Percentiles rank a stretch among this genome's conserved stretches.
phyloP scores from a whole-genome alignment of 345 rosid species.

The Gossypium stocksii region DNA sequence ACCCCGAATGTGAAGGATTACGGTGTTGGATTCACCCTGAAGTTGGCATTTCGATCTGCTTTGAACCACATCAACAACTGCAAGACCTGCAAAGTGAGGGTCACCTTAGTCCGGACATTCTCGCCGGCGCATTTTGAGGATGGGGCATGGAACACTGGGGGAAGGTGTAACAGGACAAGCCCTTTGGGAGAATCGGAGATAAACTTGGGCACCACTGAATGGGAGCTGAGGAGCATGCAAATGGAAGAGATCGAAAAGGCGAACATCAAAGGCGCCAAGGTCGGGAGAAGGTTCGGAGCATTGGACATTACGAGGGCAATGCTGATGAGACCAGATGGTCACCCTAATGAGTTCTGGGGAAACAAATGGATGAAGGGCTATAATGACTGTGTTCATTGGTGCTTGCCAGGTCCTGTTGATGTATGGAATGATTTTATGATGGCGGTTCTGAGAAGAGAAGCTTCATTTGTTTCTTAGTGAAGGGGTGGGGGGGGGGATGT shows the following conservation, averaged over 20 bases:
- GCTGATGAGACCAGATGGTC: slow-evolving; percentile 85
- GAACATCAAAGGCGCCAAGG: slow-evolving; percentile 12
- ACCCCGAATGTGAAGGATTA: slow-evolving; percentile 41
- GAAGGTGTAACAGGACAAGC: slow-evolving; percentile 51
- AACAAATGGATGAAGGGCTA: slow-evolving; percentile 79
- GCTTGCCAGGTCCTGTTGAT: slow-evolving; percentile 85
- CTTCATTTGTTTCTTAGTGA: slow-evolving; percentile 11
- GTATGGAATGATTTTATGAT: slow-evolving; percentile 70
- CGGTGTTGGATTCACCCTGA: slow-evolving; percentile 38
- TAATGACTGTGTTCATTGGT: slow-evolving; percentile 85
- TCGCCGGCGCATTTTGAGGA: slow-evolving; percentile 87
- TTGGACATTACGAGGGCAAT: slow-evolving; percentile 64
- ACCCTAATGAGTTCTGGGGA: slow-evolving; percentile 64
- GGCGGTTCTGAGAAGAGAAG: slow-evolving; percentile 33
- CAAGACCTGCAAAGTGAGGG: slow-evolving; percentile 28
- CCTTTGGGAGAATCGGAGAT: slow-evolving; percentile 36
- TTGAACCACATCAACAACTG: slow-evolving; percentile 39
- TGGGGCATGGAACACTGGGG: slow-evolving; percentile 77
- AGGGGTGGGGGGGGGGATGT: too few relatives aligned
- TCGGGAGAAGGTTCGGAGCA: slow-evolving; percentile 38
- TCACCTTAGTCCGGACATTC: slow-evolving; percentile 61
- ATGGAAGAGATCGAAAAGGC: slow-evolving; percentile 42
- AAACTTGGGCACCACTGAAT: slow-evolving; percentile 25
- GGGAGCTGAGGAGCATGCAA: slow-evolving; percentile 51
- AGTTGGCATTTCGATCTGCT: slow-evolving; percentile 46